These are phyloP conservation scores for Coriolopsis trogii DNA, from an alignment of 1,284 basidiomycete genomes.

Conservation along the genomic window DNA sequence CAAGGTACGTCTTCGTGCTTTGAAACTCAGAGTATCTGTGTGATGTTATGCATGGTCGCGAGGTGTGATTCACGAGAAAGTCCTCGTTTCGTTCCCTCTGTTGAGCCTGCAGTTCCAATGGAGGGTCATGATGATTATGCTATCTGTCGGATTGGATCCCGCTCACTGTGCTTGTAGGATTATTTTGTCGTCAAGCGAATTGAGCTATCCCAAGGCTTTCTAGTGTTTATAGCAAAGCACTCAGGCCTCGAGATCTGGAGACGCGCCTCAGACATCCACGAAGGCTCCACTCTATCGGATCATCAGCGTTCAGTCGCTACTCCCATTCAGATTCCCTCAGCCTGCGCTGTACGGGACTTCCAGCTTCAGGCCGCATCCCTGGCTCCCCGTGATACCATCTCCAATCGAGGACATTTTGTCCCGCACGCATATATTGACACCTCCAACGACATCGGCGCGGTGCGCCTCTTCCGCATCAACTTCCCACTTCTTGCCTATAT, in stretches of 20 bases:
- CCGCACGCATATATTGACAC: slow-evolving; percentile 26
- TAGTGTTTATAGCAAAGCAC: slow-evolving; percentile 23
- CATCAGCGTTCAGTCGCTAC: slow-evolving; percentile 8
- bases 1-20: slow-evolving; percentile 15
- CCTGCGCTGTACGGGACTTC: slow-evolving; percentile 17
- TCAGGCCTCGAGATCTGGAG: slow-evolving; percentile 30
- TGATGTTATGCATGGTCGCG: no score
- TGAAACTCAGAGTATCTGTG: not conserved
- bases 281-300: not conserved
- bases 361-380: slow-evolving; percentile 19
- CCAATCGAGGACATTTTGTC: slow-evolving; percentile 23
- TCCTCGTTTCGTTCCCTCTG: no score
- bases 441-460: slow-evolving; percentile 7
- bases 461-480: slow-evolving; percentile 22
- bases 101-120: no score
- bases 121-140: no score
- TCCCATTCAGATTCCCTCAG: slow-evolving; percentile 16
- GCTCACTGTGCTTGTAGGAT: slow-evolving; percentile 4
- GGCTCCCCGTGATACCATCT: slow-evolving; percentile 5
- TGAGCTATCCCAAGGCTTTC: slow-evolving; percentile 24
- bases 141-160: no score
- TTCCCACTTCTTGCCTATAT: slow-evolving; percentile 23
- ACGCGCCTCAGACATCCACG: slow-evolving; percentile 17
- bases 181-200: slow-evolving; percentile 10
- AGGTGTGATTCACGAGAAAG: no score